Evolutionary conservation across 768 basidiomycete species (phyloP), one percentile per base, ranked within the genome.

Genomic region (Exidia glandulosa): DNA sequence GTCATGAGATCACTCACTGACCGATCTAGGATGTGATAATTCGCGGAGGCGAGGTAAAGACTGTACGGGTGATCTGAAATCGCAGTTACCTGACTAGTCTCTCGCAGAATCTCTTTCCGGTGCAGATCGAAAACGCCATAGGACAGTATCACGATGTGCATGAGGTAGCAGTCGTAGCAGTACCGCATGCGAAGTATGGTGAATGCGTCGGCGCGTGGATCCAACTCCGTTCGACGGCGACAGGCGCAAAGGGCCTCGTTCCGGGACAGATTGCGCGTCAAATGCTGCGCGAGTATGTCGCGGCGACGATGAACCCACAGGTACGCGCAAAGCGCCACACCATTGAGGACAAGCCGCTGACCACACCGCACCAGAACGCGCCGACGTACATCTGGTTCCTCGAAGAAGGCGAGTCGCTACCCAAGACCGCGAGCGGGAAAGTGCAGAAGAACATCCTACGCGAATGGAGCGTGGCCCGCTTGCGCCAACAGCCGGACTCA

Each of bases 351-450:
- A 19, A n/a, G n/a, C n/a, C 14, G 19, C 50, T 41, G 32, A 29
- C 34, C 10, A 45, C 57, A 29, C 32, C 31, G 54, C 10, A 59
- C 3, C 65, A 91, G 88, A 89, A 88, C 69, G 81, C 84, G 1
- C 90, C 90, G 0, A 74, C 77, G 9, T 92, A 88, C 87, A 82
- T 92, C 2, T 93, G 89, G 87, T 90, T 90, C 62, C 63, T 88
- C 1, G 85, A 83, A 14, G 86, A 89, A 65, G 73, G 76, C 7
- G 70, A 67, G 9, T 85, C 88, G 63, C 68, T 91, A 7, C 90
- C 90, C 1, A 90, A 88, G 75, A 93, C 90, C 10, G 89, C 87
- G 14, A 92, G 89, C 63, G 90, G 90, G 41, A 93, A 93, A 69
- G 83, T 93, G 47, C 82, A 83, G 84, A 93, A 92, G 73, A 87